Evolutionary conservation across 139 green algal species (phyloP).

Genomic region (Gonium pectorale): DNA sequence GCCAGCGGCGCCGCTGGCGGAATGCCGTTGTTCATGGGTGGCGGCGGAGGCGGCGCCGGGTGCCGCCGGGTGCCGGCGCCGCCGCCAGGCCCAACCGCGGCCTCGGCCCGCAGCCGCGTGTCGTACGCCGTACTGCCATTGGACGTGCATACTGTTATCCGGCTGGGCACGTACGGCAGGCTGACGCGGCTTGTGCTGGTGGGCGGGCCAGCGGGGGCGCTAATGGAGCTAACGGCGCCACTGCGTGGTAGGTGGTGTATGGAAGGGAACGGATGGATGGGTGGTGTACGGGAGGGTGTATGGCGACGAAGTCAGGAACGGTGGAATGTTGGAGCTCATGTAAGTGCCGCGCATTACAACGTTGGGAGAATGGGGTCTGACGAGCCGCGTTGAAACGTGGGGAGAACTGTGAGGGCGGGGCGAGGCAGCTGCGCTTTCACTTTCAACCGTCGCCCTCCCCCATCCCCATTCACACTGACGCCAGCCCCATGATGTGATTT

Average conservation of each 20-base stretch:
- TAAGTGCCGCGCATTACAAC: too few species aligned
- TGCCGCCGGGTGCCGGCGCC: not conserved
- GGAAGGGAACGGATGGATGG: not conserved
- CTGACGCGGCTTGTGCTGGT: not conserved
- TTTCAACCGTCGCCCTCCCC: too few species aligned
- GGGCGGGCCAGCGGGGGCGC: not conserved
- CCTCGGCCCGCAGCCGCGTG: conserved; percentile 1
- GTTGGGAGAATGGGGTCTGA: not conserved
- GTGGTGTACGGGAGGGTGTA: not conserved
- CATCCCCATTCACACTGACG: too few species aligned
- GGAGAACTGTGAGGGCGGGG: not conserved
- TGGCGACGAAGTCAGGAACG: too few species aligned
- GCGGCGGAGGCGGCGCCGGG: not conserved
- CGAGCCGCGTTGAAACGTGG: not conserved
- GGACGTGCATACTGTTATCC: not conserved
- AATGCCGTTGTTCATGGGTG: not conserved
- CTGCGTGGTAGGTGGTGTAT: not conserved
- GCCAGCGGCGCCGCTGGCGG: not conserved
- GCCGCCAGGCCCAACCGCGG: not conserved
- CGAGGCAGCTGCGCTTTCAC: not conserved
- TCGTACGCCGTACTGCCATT: not conserved
- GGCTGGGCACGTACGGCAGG: conserved; percentile 7
- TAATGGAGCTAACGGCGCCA: not conserved
- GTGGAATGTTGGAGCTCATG: too few species aligned
- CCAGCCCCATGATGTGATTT: too few species aligned